Conservation (phyloP, 805 yeast genomes). For the Wickerhamiella brachini region DNA sequence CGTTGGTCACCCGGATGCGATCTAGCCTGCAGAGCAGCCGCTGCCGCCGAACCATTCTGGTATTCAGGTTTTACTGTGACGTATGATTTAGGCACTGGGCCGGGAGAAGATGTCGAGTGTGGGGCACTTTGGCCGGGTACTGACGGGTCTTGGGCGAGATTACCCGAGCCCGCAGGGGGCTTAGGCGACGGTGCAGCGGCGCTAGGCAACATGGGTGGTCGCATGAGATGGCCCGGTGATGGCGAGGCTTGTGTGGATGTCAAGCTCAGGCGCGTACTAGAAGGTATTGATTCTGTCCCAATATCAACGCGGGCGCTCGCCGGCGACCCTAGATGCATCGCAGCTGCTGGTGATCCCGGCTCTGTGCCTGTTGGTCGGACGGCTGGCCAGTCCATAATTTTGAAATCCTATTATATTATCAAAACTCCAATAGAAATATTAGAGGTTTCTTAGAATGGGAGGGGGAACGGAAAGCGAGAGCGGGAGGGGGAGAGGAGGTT, state of each 20-base stretch:
- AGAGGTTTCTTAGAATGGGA: not conserved
- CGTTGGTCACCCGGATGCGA: not conserved
- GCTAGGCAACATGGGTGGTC: not conserved
- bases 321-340: no score
- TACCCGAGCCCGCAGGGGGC: no score
- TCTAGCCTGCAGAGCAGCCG: no score
- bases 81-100: no score
- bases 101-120: no score
- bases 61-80: not conserved
- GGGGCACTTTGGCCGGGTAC: not conserved
- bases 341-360: not conserved
- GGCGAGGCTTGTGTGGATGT: not conserved
- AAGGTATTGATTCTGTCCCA: not conserved
- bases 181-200: not conserved
- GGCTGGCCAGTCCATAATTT: not conserved
- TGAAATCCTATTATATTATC: not conserved
- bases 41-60: not conserved
- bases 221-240: not conserved
- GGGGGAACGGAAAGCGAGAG: not conserved
- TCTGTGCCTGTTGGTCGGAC: not conserved
- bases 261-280: not conserved
- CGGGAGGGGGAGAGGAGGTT: not conserved
- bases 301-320: not conserved
- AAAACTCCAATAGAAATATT: not conserved
- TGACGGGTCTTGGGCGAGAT: not conserved